Percentiles rank a stretch among this genome's conserved stretches.
Conservation (phyloP, 192 early-diverging fungal species). For the Coemansia sp. region DNA sequence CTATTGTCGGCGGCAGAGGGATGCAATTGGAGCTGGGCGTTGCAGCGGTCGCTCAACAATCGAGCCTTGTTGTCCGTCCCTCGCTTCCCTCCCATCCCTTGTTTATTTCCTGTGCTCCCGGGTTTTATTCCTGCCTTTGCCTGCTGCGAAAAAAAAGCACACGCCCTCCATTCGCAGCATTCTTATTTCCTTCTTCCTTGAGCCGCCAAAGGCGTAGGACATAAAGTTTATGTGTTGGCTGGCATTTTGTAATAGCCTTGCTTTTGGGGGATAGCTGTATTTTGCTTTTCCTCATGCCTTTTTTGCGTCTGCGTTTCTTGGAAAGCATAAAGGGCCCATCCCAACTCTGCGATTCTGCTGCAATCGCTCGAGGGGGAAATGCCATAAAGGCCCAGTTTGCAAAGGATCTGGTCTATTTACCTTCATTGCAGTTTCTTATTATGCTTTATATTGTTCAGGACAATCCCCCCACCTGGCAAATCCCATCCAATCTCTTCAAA, state of each 20-base stretch:
- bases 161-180: neutral
- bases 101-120: constrained; percentile 12
- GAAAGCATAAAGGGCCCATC: too few species aligned
- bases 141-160: neutral
- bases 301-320: neutral
- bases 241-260: neutral
- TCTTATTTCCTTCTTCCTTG: too few species aligned
- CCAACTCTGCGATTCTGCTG: too few species aligned
- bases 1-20: too few species aligned
- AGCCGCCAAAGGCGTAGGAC: too few species aligned
- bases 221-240: too few species aligned
- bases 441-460: constrained; percentile 1
- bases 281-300: neutral
- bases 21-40: too few species aligned
- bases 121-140: too few species aligned
- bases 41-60: neutral
- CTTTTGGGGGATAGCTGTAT: neutral
- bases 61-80: constrained; percentile 4
- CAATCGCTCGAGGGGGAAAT: too few species aligned
- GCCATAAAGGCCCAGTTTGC: neutral
- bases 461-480: neutral
- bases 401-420: neutral
- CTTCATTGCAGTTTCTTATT: neutral
- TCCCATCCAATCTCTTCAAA: neutral
- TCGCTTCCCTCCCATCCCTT: constrained; percentile 14